Conservation (phyloP, 2,329 filamentous ascomycete genomes). For the Parastagonospora nodorum region DNA sequence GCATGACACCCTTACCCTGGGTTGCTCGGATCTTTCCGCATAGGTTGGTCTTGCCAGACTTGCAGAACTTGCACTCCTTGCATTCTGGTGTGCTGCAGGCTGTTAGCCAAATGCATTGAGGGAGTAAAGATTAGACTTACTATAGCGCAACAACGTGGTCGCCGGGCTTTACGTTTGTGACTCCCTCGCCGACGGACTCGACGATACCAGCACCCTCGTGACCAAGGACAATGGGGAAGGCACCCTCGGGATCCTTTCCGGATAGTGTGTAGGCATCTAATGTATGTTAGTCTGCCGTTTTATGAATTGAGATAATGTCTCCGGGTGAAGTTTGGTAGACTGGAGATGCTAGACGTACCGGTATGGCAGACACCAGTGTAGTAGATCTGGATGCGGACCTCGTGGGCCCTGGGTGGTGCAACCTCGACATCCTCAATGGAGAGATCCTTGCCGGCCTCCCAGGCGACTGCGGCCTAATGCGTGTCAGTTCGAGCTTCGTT, state of each 20-base stretch:
- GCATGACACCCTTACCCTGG: constrained; percentile 95
- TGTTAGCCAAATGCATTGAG: constrained; percentile 21
- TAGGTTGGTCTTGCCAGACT: constrained; percentile 98
- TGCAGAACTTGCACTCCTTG: constrained; percentile 99
- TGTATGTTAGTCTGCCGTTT: neutral
- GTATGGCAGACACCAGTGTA: constrained; percentile 99
- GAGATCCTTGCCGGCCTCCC: constrained; percentile 92
- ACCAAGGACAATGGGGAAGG: constrained; percentile 51
- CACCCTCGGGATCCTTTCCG: constrained; percentile 91
- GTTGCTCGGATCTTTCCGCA: constrained; percentile 98
- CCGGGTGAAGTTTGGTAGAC: too few relatives aligned
- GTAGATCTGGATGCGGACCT: constrained; percentile 95
- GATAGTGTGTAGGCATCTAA: constrained; percentile 65
- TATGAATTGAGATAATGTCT: neutral
- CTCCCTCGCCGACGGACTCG: constrained; percentile 78
- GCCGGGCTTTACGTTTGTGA: constrained; percentile 90
- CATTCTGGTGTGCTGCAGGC: constrained; percentile 85
- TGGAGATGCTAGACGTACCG: constrained; percentile 58
- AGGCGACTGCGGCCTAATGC: constrained; percentile 83
- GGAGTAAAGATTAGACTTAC: constrained; percentile 29
- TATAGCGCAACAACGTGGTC: constrained; percentile 72
- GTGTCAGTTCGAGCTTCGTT: constrained; percentile 16
- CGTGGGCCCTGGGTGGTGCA: constrained; percentile 82
- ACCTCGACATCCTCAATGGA: constrained; percentile 93
- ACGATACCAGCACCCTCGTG: constrained; percentile 51